A percentile compares a stretch with the other conserved stretches of the same genome.
Conservation (phyloP, 163 green algal species). For the Volvox carteri region DNA sequence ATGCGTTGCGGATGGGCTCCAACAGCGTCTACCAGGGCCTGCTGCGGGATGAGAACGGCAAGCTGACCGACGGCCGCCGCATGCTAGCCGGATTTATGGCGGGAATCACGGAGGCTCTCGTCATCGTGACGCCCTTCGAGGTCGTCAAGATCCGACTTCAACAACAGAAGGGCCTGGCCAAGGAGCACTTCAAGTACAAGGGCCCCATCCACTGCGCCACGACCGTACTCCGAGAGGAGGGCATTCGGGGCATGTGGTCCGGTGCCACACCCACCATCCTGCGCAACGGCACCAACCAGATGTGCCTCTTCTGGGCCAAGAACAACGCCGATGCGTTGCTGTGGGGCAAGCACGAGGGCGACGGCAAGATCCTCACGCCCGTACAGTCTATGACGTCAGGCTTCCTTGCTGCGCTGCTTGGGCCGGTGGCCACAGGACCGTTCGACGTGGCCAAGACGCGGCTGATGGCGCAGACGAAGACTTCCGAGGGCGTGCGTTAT, state of each 20-base stretch:
- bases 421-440: slow-evolving; percentile 87
- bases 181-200: slow-evolving; percentile 91
- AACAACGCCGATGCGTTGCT: slow-evolving; percentile 85
- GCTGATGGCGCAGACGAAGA: slow-evolving; percentile 89
- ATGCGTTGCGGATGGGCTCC: slow-evolving; percentile 95
- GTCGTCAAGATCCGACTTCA: slow-evolving; percentile 98
- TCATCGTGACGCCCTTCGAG: slow-evolving; percentile 97
- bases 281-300: slow-evolving; percentile 94
- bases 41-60: slow-evolving; percentile 84
- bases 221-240: slow-evolving; percentile 91
- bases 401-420: slow-evolving; percentile 88
- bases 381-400: slow-evolving; percentile 87
- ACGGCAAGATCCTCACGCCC: slow-evolving; percentile 86
- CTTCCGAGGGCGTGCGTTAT: slow-evolving; percentile 67
- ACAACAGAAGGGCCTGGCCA: slow-evolving; percentile 89
- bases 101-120: slow-evolving; percentile 73
- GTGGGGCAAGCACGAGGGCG: slow-evolving; percentile 94
- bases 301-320: slow-evolving; percentile 96
- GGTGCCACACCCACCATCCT: slow-evolving; percentile 89
- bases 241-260: slow-evolving; percentile 88
- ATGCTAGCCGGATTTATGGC: slow-evolving; percentile 91
- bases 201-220: slow-evolving; percentile 90
- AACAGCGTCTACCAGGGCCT: slow-evolving; percentile 93
- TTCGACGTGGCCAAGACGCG: slow-evolving; percentile 97
- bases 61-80: slow-evolving; percentile 78